A percentile compares a stretch with the other conserved stretches of the same genome.
phyloP scores from a whole-genome alignment of 768 basidiomycete genomes.

The Holtermannia corniformis region DNA sequence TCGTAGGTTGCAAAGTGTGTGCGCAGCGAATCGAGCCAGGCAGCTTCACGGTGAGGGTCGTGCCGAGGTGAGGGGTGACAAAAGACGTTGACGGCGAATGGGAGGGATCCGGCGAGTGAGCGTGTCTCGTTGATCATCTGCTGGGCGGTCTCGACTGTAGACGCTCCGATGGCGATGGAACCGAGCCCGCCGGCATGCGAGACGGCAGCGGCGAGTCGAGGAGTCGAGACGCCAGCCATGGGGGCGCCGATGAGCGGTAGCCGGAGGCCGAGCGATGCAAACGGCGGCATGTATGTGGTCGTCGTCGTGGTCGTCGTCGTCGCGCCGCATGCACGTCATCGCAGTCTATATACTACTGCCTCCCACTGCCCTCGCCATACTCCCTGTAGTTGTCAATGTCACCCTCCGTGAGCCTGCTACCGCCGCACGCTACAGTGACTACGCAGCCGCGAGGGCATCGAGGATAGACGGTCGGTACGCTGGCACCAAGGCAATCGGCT shows the following conservation, averaged over 20 bases:
- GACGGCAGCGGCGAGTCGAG: conserved; percentile 27
- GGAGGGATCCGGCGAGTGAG: conserved; percentile 6
- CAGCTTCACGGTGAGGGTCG: conserved; percentile 1
- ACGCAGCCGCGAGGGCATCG: too few relatives aligned
- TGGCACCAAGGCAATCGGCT: too few relatives aligned
- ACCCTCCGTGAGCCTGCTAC: too few relatives aligned
- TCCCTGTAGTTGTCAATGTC: too few relatives aligned
- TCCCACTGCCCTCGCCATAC: too few relatives aligned
- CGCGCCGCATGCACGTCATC: too few relatives aligned
- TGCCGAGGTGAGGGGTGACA: conserved; percentile 10
- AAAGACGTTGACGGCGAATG: conserved; percentile 34
- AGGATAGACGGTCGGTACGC: too few relatives aligned
- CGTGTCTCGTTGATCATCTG: conserved; percentile 15
- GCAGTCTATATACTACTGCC: too few relatives aligned
- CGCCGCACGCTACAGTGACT: too few relatives aligned
- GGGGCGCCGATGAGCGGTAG: conserved; percentile 33
- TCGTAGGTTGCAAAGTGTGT: conserved; percentile 12
- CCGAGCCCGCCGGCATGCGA: conserved; percentile 33
- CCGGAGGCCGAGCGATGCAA: conserved; percentile 12
- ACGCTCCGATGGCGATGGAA: conserved; percentile 24
- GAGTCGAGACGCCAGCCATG: conserved; percentile 36
- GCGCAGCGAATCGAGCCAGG: conserved; percentile 18
- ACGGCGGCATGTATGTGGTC: conserved; percentile 2
- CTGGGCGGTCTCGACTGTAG: conserved; percentile 7
- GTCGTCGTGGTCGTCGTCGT: too few relatives aligned